Conservation (phyloP, 805 yeast species). For the Candida silvicultrix region DNA sequence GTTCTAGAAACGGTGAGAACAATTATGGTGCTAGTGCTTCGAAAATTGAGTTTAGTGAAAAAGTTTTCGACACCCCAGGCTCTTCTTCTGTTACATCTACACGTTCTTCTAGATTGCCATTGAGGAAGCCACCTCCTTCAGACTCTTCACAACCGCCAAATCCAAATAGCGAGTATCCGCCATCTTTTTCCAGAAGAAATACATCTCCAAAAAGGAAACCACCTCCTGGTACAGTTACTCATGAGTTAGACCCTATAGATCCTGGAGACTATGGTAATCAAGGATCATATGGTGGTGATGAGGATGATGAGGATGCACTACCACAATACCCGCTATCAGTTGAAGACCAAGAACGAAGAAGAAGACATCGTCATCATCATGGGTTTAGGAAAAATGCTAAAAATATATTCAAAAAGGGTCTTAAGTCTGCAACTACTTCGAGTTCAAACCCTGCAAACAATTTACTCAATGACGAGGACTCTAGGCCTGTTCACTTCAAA, state of each 20-base stretch:
- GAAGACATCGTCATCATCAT: constrained; percentile 6
- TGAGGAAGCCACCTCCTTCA: constrained; percentile 20
- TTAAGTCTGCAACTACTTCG: constrained; percentile 8
- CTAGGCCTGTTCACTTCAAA: constrained; percentile 17
- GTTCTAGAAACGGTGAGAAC: not conserved
- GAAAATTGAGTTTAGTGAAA: not conserved
- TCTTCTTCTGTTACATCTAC: not conserved
- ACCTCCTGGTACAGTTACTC: constrained; percentile 8
- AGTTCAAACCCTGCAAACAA: not conserved
- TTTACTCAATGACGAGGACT: not conserved
- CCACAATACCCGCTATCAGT: constrained; percentile 17
- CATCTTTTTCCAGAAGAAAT: constrained; percentile 6
- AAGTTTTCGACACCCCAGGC: not conserved
- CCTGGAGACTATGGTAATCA: not conserved
- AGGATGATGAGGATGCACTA: constrained; percentile 10
- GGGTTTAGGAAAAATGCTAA: constrained; percentile 19
- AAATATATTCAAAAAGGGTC: constrained; percentile 17
- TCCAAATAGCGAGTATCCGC: constrained; percentile 3
- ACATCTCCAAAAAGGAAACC: constrained; percentile 21
- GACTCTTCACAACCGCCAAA: not conserved
- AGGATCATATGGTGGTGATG: not conserved
- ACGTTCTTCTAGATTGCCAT: not conserved
- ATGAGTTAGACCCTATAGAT: not conserved
- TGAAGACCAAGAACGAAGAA: constrained; percentile 2
- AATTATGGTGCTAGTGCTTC: constrained; percentile 1